These are phyloP conservation scores for Syncephalastrum monosporum DNA, from an alignment of 371 early-diverging fungal genomes.

Conservation along the genomic window DNA sequence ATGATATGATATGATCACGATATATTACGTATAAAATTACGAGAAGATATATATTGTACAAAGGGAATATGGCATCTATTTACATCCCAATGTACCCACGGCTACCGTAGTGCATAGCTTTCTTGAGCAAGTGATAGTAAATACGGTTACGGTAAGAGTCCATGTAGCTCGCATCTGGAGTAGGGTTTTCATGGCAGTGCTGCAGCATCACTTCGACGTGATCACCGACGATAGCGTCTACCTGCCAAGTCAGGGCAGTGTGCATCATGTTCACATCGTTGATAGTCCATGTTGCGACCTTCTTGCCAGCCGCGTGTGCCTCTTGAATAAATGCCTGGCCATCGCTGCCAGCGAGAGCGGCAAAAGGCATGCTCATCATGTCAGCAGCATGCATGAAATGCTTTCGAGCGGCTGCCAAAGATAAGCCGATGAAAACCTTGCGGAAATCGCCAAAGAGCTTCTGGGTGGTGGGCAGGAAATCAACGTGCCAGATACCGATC, in stretches of 20 bases:
- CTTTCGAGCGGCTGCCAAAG: constrained; percentile 45
- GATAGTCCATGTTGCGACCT: constrained; percentile 61
- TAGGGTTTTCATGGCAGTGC: constrained; percentile 25
- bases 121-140: constrained; percentile 20
- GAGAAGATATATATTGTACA: too few species aligned
- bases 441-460: constrained; percentile 39
- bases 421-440: constrained; percentile 58
- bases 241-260: constrained; percentile 45
- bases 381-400: constrained; percentile 54
- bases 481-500: constrained; percentile 66
- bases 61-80: not conserved
- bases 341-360: constrained; percentile 39
- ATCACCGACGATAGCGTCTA: constrained; percentile 60
- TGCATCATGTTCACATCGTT: constrained; percentile 52
- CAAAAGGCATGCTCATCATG: constrained; percentile 53
- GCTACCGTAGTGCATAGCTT: constrained; percentile 16
- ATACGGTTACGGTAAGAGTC: constrained; percentile 10
- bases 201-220: constrained; percentile 38
- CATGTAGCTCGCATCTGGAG: constrained; percentile 21
- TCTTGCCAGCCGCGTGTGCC: constrained; percentile 48
- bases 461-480: constrained; percentile 51
- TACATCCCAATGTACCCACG: constrained; percentile 22
- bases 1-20: too few species aligned
- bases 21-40: too few species aligned
- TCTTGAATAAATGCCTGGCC: constrained; percentile 54